These are phyloP conservation scores for Ascochyta viciae-villosae DNA, from an alignment of 2,329 filamentous ascomycete species.

Conservation along the genomic window DNA sequence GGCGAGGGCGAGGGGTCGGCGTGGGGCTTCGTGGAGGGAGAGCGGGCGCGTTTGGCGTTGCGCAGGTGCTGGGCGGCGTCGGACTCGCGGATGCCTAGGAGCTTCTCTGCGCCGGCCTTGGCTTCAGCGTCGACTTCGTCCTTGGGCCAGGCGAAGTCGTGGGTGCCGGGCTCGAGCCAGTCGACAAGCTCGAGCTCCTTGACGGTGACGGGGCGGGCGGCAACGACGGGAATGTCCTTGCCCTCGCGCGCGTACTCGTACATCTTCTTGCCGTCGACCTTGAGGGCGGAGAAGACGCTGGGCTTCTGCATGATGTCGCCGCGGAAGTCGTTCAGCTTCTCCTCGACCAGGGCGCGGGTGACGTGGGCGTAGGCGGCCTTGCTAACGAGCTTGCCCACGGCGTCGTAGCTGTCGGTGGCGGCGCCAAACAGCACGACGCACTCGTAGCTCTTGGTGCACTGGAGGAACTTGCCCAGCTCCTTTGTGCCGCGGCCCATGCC, in stretches of 20 bases:
- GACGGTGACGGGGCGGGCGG: conserved; percentile 80
- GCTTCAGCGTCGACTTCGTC: conserved; percentile 79
- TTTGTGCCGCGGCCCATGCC: conserved; percentile 91
- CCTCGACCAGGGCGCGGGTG: conserved; percentile 78
- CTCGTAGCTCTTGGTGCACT: conserved; percentile 94
- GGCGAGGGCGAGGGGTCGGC: conserved; percentile 1
- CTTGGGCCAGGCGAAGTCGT: conserved; percentile 79
- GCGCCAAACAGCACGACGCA: conserved; percentile 88
- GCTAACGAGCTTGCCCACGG: conserved; percentile 80
- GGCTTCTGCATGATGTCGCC: conserved; percentile 90
- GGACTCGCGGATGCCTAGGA: conserved; percentile 53
- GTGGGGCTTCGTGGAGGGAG: conserved; percentile 18
- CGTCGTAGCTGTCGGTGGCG: conserved; percentile 91
- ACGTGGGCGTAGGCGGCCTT: conserved; percentile 80
- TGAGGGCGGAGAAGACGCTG: conserved; percentile 89
- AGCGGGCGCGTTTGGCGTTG: conserved; percentile 31
- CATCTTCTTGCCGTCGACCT: conserved; percentile 90
- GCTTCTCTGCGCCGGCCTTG: conserved; percentile 76
- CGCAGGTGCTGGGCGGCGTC: conserved; percentile 42
- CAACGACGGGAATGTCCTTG: conserved; percentile 85
- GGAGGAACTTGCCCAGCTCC: conserved; percentile 75
- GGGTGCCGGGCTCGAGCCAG: conserved; percentile 81
- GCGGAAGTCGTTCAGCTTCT: conserved; percentile 75
- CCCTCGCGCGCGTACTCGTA: conserved; percentile 97
- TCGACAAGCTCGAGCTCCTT: conserved; percentile 80